Evolutionary conservation across 805 yeast species (phyloP).

Genomic region (Metschnikowia hibisci): DNA sequence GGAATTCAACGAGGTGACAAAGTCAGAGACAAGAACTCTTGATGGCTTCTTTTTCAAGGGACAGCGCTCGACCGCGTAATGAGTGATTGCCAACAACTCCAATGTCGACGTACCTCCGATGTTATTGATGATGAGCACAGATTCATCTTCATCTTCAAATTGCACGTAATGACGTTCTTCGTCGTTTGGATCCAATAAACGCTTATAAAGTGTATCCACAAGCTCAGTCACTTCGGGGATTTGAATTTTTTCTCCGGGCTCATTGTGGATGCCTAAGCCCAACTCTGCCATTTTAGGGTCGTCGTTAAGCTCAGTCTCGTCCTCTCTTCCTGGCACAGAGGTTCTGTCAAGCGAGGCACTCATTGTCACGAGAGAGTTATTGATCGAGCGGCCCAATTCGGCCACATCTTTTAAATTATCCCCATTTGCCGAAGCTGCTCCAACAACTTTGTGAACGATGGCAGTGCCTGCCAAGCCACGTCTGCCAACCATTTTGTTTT

Average conservation of each 20-base stretch:
- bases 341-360: conserved; percentile 90
- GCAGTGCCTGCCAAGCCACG: conserved; percentile 93
- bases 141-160: conserved; percentile 61
- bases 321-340: conserved; percentile 75
- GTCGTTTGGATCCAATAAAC: conserved; percentile 60
- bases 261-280: conserved; percentile 96
- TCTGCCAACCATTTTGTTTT: conserved; percentile 89
- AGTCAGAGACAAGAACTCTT: conserved; percentile 69
- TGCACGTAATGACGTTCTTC: conserved; percentile 77
- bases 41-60: conserved; percentile 57
- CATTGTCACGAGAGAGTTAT: conserved; percentile 70
- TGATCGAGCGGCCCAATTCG: conserved; percentile 56
- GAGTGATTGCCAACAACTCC: conserved; percentile 70
- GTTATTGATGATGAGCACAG: conserved; percentile 71
- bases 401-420: conserved; percentile 47
- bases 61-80: conserved; percentile 52
- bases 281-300: conserved; percentile 67
- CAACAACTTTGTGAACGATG: conserved; percentile 78
- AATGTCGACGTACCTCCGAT: conserved; percentile 86
- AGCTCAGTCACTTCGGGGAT: conserved; percentile 70
- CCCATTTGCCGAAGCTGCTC: conserved; percentile 58
- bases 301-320: conserved; percentile 44
- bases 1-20: conserved; percentile 86
- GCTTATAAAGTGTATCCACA: conserved; percentile 52
- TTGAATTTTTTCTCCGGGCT: conserved; percentile 75